Base-by-base conservation (phyloP, 495 filamentous ascomycete species). In the Daldinia loculata region DNA sequence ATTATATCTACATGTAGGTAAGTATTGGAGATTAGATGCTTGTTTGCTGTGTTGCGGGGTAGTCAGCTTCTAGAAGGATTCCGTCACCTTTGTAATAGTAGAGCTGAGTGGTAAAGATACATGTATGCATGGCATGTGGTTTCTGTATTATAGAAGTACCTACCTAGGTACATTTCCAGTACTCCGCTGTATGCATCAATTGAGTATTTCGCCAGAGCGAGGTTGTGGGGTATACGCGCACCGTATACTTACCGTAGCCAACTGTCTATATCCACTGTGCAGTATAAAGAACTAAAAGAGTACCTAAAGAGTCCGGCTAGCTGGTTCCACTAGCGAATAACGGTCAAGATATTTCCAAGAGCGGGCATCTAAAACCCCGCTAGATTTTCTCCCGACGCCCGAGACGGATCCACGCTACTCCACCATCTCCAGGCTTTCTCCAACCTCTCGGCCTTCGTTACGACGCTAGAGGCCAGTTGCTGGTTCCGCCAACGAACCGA, bases 371-470 rank as follows among this genome's bases (percentile, higher is more conserved):
- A 50, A 36, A 24, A 29, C 65, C 61, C 70, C 70, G 70, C 70
- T 65, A 66, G 19, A 73, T 73, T 73, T 73, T 73, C 66, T 73
- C 65, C 70, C 70, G 70, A 73, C 36, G 56, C 65, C 70, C 70
- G 70, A 73, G 36, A 22, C 17, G 53, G 62, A 34, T 24, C 64
- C 64, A 67, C 29, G 43, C 56, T 8, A 9, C 61, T 55, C 65
- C 66, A 73, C 66, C 12, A 26, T 69, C 70, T 66, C 65, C 70
- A 73, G 52, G 32, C 39, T 67, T 67, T 73, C 70, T 69, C 70
- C 70, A 73, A 69, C 61, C 19, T 6, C 56, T 72, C 51, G 61
- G 36, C 32, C 65, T 48, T 58, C 43, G 65, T 29, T 57, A 22
- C 43, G 32, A 66, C 70, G 66, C 70, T 73, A 73, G 45, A 48